Evolutionary conservation across 2,329 filamentous ascomycete species (phyloP).

Genomic region (Trichoderma sp.): DNA sequence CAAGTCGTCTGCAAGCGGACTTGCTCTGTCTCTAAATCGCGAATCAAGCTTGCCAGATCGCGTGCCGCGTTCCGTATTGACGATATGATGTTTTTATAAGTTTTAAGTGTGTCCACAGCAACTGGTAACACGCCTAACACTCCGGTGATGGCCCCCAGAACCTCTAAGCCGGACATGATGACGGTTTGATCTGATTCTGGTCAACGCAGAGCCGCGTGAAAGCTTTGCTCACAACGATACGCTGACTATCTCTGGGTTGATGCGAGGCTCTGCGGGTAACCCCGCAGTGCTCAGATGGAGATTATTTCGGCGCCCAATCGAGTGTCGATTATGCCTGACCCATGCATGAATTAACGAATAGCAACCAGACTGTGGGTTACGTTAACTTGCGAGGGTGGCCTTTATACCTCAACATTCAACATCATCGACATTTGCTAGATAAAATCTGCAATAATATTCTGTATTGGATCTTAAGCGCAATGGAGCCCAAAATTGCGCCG

Average conservation of each 20-base stretch:
- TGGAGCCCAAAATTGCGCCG: not conserved
- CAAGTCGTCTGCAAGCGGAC: not conserved
- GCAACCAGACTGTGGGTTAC: not conserved
- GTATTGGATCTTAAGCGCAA: not conserved
- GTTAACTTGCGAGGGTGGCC: no score
- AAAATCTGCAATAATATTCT: not conserved
- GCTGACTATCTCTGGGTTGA: not conserved
- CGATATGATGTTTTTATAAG: not conserved
- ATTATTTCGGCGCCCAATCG: not conserved
- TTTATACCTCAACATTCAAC: not conserved
- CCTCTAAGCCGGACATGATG: not conserved
- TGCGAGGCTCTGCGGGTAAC: not conserved
- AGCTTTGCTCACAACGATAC: not conserved
- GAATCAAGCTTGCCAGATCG: not conserved
- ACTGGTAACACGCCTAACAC: not conserved
- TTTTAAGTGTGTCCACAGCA: not conserved
- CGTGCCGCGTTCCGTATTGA: not conserved
- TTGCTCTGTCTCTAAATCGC: not conserved
- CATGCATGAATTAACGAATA: not conserved
- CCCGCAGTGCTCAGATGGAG: not conserved
- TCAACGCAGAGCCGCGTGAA: not conserved
- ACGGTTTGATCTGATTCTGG: not conserved
- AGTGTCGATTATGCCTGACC: not conserved
- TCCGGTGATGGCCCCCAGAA: not conserved
- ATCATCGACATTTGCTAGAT: not conserved